Conservation (phyloP, 352 stramenopile species). For the Globisporangium nunn region DNA sequence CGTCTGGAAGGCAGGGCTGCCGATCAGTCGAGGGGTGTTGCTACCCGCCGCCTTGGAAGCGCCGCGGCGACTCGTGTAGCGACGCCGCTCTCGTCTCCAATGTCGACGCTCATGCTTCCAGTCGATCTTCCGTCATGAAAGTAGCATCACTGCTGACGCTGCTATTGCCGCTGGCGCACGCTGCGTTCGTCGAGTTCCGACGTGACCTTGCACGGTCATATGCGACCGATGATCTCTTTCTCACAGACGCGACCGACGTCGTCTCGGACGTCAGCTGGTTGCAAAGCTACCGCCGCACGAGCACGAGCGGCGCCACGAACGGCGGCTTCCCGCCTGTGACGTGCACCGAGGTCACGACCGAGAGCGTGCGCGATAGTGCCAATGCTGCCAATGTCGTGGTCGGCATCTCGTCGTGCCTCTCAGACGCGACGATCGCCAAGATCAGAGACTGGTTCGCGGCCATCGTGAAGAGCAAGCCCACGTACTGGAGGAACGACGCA, state of each 20-base stretch:
- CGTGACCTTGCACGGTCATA: conserved; percentile 12
- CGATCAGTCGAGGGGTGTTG: too few relatives aligned
- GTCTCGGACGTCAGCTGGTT: conserved; percentile 5
- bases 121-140: background rate
- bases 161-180: background rate
- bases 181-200: conserved; percentile 10
- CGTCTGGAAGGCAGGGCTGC: too few relatives aligned
- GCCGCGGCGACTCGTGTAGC: conserved; percentile 15
- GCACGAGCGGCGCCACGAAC: conserved; percentile 1
- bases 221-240: conserved; percentile 4
- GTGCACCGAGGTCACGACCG: conserved; percentile 7
- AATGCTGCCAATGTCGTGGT: conserved; percentile 1
- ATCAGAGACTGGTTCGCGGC: conserved; percentile 7
- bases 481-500: background rate
- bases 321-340: conserved; percentile 1
- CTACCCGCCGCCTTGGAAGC: too few relatives aligned
- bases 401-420: conserved; percentile 12
- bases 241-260: conserved; percentile 5
- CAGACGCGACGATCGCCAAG: conserved; percentile 3
- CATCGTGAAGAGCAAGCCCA: conserved; percentile 8
- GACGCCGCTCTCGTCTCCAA: too few relatives aligned
- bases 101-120: background rate
- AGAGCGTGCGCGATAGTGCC: conserved; percentile 2
- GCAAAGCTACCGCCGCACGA: conserved; percentile 8
- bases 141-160: background rate